Evolutionary conservation across 208 protist species (phyloP).

Genomic region (Trypanosomatidae sp.): DNA sequence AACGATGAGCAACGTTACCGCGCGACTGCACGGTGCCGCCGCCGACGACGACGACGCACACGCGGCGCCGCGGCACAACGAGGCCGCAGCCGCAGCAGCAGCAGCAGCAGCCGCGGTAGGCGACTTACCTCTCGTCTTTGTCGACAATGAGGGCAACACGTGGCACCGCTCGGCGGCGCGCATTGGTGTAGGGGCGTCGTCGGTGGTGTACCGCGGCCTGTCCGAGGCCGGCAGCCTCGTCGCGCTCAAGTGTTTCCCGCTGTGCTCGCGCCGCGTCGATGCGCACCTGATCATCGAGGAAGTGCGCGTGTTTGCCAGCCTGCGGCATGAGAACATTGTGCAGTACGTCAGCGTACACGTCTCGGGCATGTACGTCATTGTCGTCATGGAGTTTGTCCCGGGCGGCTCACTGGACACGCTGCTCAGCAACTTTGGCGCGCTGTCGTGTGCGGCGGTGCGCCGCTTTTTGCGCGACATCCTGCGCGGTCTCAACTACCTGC

Average conservation of each 20-base stretch:
- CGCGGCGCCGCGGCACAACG: neutral
- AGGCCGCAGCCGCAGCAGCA: neutral
- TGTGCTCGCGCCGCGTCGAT: conserved; percentile 32
- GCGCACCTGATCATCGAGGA: conserved; percentile 35
- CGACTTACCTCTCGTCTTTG: conserved; percentile 41
- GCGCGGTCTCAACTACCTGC: conserved; percentile 57
- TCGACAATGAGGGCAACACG: conserved; percentile 30
- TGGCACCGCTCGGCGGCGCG: conserved; percentile 39
- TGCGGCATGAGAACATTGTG: conserved; percentile 76
- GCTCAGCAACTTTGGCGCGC: conserved; percentile 36
- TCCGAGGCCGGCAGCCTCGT: conserved; percentile 42
- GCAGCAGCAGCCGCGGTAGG: conserved; percentile 1
- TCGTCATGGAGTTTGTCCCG: conserved; percentile 75
- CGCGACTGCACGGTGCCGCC: neutral
- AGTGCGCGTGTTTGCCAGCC: conserved; percentile 34
- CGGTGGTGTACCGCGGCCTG: conserved; percentile 49
- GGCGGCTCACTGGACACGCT: conserved; percentile 62
- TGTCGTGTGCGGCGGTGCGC: conserved; percentile 18
- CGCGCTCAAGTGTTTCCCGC: conserved; percentile 60
- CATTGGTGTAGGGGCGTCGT: conserved; percentile 41
- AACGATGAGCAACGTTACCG: neutral
- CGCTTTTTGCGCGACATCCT: conserved; percentile 57
- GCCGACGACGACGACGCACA: neutral
- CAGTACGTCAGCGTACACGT: conserved; percentile 56
- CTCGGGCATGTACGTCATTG: conserved; percentile 33